These are phyloP conservation scores for Colletotrichum tabaci DNA, from an alignment of 2,329 filamentous ascomycete genomes.

Conservation along the genomic window DNA sequence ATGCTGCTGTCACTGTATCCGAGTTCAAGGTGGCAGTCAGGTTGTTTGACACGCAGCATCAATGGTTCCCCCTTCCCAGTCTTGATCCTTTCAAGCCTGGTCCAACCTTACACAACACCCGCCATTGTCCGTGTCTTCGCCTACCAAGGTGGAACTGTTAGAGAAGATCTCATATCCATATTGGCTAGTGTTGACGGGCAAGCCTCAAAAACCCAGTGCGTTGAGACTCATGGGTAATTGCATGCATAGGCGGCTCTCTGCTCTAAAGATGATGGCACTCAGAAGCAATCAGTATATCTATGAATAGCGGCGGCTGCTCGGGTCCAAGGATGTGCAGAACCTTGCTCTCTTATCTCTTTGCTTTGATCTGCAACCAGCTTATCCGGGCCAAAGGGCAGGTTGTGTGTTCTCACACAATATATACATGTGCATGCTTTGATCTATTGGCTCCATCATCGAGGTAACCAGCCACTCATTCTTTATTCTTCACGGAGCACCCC, in stretches of 20 bases:
- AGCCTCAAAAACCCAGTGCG: constrained; percentile 35
- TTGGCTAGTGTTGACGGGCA: constrained; percentile 27
- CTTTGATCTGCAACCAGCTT: background rate
- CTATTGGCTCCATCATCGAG: background rate
- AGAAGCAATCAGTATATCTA: constrained; percentile 30
- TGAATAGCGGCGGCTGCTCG: constrained; percentile 8
- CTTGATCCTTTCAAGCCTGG: constrained; percentile 21
- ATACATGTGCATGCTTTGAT: background rate
- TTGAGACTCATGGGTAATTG: constrained; percentile 44
- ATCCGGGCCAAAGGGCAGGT: background rate
- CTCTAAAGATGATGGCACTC: constrained; percentile 6
- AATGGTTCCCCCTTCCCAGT: background rate
- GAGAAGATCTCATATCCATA: constrained; percentile 49
- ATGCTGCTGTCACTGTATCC: background rate
- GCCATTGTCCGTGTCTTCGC: constrained; percentile 51
- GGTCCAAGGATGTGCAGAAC: background rate
- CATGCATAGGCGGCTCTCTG: constrained; percentile 19
- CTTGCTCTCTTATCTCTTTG: background rate
- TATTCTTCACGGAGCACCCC: background rate
- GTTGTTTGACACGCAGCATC: constrained; percentile 7
- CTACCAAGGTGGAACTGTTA: constrained; percentile 51
- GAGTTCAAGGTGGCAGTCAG: background rate
- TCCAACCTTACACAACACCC: constrained; percentile 54
- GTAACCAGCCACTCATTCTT: background rate
- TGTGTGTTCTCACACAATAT: constrained; percentile 4